These are phyloP conservation scores for Phytophthora sojae DNA, from an alignment of 352 stramenopile species.

Conservation along the genomic window DNA sequence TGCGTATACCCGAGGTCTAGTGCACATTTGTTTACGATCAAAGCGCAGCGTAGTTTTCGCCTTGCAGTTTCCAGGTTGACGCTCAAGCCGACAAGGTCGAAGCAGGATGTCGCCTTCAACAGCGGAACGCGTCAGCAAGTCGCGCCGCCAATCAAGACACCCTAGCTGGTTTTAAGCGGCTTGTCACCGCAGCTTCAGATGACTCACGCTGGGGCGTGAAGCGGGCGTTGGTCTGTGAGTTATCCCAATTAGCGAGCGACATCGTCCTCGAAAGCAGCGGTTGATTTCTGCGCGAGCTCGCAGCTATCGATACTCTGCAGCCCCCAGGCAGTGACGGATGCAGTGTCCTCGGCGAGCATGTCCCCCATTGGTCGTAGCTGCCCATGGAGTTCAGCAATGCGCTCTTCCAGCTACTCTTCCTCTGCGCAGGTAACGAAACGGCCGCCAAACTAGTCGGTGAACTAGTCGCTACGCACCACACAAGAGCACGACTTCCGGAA, in stretches of 20 bases:
- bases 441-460: neutral
- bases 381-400: neutral
- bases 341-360: conserved; percentile 6
- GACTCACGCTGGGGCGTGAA: neutral
- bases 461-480: too few relatives aligned
- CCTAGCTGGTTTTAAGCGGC: neutral
- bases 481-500: neutral
- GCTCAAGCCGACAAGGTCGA: neutral
- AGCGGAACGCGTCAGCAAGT: conserved; percentile 7
- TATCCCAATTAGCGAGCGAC: conserved; percentile 11
- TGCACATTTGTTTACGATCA: neutral
- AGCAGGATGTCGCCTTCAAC: neutral
- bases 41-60: neutral
- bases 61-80: neutral
- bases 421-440: conserved; percentile 8
- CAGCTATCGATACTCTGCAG: neutral
- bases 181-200: conserved; percentile 4
- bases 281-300: conserved; percentile 14
- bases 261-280: conserved; percentile 1
- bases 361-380: neutral
- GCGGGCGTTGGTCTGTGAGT: conserved; percentile 1
- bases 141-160: neutral
- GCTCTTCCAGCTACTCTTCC: neutral
- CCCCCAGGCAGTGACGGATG: conserved; percentile 7
- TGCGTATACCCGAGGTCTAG: neutral